phyloP scores from a whole-genome alignment of 331 rosid species.

The Saraca asoca region DNA sequence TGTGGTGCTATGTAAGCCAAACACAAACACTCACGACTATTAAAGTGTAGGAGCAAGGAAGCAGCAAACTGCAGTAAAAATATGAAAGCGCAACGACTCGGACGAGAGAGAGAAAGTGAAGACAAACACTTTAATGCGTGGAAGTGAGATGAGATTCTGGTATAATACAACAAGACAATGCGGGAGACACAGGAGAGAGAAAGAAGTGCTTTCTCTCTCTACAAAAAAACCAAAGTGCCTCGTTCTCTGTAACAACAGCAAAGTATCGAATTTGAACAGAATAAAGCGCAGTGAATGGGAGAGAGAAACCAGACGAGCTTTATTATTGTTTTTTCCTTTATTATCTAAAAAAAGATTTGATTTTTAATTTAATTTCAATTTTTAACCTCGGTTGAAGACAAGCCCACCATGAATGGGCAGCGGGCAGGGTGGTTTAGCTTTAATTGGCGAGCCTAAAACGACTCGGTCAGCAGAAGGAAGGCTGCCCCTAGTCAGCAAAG shows the following conservation, averaged over 20 bases:
- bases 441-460: constrained; percentile 43
- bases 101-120: constrained; percentile 46
- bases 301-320: constrained; percentile 37
- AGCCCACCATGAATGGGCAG: constrained; percentile 54
- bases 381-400: constrained; percentile 56
- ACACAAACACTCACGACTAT: constrained; percentile 23
- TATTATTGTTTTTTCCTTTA: no score
- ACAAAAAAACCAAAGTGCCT: constrained; percentile 57
- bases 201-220: constrained; percentile 51
- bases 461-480: constrained; percentile 63
- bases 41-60: constrained; percentile 44
- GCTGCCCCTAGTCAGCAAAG: constrained; percentile 85
- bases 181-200: constrained; percentile 51
- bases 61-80: constrained; percentile 45
- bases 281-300: constrained; percentile 54
- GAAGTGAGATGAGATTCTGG: constrained; percentile 86
- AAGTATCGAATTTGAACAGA: constrained; percentile 86
- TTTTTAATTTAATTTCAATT: constrained; percentile 25
- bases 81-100: constrained; percentile 44
- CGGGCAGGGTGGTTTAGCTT: constrained; percentile 78
- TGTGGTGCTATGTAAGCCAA: constrained; percentile 32
- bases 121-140: constrained; percentile 58
- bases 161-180: constrained; percentile 79
- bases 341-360: no score
- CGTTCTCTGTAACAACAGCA: constrained; percentile 80